Evolutionary conservation across 192 early-diverging fungal species (phyloP).

Genomic region (Rhizoclosmatium sp.): DNA sequence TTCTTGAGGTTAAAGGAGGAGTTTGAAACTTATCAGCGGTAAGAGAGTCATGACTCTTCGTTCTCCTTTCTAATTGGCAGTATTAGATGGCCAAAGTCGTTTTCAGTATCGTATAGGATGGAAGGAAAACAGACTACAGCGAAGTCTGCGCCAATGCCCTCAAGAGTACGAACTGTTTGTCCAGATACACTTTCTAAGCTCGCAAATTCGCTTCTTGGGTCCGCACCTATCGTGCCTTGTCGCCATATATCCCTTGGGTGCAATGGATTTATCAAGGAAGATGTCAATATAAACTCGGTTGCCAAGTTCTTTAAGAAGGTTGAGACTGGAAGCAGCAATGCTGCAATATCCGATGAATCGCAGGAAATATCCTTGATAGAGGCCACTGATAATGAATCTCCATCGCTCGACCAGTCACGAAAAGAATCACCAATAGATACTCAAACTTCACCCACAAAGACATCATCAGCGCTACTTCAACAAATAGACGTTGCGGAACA

Average conservation of each 20-base stretch:
- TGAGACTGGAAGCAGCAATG: background rate
- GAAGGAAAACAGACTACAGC: background rate
- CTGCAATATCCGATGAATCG: background rate
- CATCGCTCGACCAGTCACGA: background rate
- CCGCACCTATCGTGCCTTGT: constrained; percentile 5
- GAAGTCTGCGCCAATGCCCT: constrained; percentile 6
- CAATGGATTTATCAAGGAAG: constrained; percentile 3
- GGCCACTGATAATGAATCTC: background rate
- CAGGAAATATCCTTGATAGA: background rate
- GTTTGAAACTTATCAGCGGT: constrained; percentile 54
- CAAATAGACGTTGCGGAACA: background rate
- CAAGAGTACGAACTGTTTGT: background rate
- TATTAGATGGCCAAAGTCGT: constrained; percentile 54
- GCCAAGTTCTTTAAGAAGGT: constrained; percentile 14
- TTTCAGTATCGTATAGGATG: constrained; percentile 45
- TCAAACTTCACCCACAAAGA: no score
- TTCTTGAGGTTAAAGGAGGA: constrained; percentile 59
- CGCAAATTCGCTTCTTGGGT: constrained; percentile 1
- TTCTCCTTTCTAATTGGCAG: background rate
- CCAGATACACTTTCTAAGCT: constrained; percentile 16
- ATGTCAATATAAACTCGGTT: constrained; percentile 1
- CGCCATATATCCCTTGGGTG: background rate
- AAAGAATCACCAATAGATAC: background rate
- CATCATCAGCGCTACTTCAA: background rate
- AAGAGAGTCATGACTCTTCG: background rate